A percentile compares a stretch with the other conserved stretches of the same genome.
phyloP scores from a whole-genome alignment of 2,329 filamentous ascomycete genomes.

The Stachybotrys echinatus region DNA sequence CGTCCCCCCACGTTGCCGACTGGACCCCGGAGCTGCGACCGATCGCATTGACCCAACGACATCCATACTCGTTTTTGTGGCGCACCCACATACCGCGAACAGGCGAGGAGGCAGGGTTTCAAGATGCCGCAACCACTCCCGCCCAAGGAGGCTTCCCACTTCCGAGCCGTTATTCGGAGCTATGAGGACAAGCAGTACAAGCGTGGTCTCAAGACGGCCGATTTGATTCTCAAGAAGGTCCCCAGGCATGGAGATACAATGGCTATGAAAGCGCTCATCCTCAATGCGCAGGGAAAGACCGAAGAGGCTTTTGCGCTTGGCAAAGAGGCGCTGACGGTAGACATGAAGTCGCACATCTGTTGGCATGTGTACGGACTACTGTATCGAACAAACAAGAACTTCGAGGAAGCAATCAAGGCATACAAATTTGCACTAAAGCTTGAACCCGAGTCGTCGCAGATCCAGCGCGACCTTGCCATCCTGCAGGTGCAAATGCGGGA shows the following conservation, averaged over 20 bases:
- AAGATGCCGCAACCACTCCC: constrained; percentile 68
- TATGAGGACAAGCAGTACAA: constrained; percentile 99
- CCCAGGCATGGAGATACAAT: constrained; percentile 97
- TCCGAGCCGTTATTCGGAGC: constrained; percentile 88
- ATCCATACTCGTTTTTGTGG: not conserved
- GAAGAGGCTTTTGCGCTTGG: constrained; percentile 92
- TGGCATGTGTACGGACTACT: constrained; percentile 98
- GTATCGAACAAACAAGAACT: constrained; percentile 93
- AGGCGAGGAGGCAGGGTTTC: not conserved
- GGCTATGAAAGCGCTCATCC: constrained; percentile 97
- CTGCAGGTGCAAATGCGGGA: constrained; percentile 96
- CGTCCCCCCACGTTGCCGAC: too few relatives aligned
- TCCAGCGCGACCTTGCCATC: constrained; percentile 87
- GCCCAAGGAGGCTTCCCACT: constrained; percentile 90
- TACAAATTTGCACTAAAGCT: constrained; percentile 93
- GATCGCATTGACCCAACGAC: not conserved
- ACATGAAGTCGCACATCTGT: constrained; percentile 99
- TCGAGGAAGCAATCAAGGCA: constrained; percentile 97
- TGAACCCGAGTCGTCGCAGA: constrained; percentile 91
- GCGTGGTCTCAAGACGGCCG: constrained; percentile 84
- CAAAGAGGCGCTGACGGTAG: constrained; percentile 86
- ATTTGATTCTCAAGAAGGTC: constrained; percentile 92
- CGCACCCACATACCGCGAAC: not conserved
- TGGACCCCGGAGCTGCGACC: too few relatives aligned
- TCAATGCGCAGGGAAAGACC: constrained; percentile 86